Percentiles rank a stretch among this genome's conserved stretches.
Conservation (phyloP, 2,329 filamentous ascomycete genomes). For the Diaporthe amygdali region DNA sequence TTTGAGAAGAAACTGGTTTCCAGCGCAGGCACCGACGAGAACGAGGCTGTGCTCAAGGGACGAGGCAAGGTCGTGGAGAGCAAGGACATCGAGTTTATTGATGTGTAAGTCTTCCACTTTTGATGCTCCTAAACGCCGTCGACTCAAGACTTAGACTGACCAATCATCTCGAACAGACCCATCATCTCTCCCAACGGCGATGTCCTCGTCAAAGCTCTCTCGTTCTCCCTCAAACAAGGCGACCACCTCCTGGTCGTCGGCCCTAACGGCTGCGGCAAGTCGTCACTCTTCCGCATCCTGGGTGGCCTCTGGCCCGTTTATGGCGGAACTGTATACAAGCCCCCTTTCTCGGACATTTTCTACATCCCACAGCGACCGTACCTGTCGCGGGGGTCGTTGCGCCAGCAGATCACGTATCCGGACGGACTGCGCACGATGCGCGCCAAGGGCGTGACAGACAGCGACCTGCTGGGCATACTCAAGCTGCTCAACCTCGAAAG, state of each 20-base stretch:
- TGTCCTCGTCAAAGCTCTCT: conserved; percentile 83
- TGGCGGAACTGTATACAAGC: conserved; percentile 90
- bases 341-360: conserved; percentile 91
- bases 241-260: conserved; percentile 95
- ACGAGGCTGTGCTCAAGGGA: conserved; percentile 81
- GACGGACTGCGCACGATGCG: conserved; percentile 89
- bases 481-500: conserved; percentile 81
- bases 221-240: conserved; percentile 83
- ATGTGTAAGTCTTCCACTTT: conserved; percentile 64
- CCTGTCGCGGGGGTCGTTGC: conserved; percentile 86
- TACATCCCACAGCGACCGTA: conserved; percentile 98
- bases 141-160: background rate
- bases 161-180: conserved; percentile 53
- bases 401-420: conserved; percentile 96
- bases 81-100: conserved; percentile 80
- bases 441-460: conserved; percentile 80
- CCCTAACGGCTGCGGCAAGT: conserved; percentile 97
- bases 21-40: conserved; percentile 80
- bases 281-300: conserved; percentile 92
- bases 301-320: conserved; percentile 98
- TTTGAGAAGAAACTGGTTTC: conserved; percentile 98
- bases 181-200: conserved; percentile 98
- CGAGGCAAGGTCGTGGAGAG: conserved; percentile 85
- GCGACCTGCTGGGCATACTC: conserved; percentile 79
- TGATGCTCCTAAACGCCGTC: background rate